Base-by-base conservation (phyloP, 73 alveolate species). In the Stentor coeruleus region DNA sequence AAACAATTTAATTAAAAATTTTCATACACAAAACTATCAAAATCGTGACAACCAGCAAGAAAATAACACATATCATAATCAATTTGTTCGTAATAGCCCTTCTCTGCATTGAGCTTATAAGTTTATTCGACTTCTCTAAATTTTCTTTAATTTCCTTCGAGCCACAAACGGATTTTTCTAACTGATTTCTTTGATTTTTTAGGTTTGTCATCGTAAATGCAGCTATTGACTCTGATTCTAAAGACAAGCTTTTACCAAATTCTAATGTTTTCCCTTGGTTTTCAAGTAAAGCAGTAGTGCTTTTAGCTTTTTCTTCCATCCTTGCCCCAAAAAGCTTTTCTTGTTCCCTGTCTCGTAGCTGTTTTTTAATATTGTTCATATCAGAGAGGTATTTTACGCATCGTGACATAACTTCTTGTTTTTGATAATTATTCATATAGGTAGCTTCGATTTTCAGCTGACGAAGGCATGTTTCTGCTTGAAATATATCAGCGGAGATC, bases 171-270 rank as follows among this genome's bases (percentile, higher is more conserved):
- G 41, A 20, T 33, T 31, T 66, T 20, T 66, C 20, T 28, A 66
- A 11, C 39, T 66, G 79, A 20, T 66, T 31, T 20, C 79, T 20
- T 31, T 66, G 79, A 26, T 20, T 66, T 66, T 33, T 20, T 0
- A 66, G 79, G 2, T 20, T 33, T 20, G 39, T 33, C 79, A 66
- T 66, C n/a, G 79, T 66, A 2, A 28, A 28, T 20, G 37, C 14
- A 28, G 79, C 79, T 20, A 66, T 66, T 20, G 79, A 66, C 33
- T 66, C 79, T 20, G 79, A 66, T 31, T 66, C 79, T 15, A 66
- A 33, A 33, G 79, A 20, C 36, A 66, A 11, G n/a, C 33, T 66
- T 2, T 66, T 66, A 1, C 79, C 39, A 0, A 20, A 40, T 1
- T 66, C 79, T 1, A 66, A 31, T 15, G 26, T 66, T 20, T 66